These are phyloP conservation scores for Diplodia intermedia DNA, from an alignment of 2,329 filamentous ascomycete species.

Conservation along the genomic window DNA sequence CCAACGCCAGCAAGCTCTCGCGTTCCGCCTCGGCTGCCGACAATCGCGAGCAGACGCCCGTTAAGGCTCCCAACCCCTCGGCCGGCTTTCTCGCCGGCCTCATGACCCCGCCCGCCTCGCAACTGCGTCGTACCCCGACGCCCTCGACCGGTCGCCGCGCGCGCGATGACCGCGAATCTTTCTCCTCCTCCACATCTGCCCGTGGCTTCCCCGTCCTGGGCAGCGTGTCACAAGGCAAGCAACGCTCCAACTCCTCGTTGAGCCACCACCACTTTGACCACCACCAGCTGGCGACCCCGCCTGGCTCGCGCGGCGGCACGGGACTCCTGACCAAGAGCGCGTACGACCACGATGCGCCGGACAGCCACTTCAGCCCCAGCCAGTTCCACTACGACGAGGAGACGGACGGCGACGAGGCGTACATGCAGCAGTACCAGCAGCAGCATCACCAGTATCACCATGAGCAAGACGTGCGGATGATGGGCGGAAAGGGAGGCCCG, in stretches of 20 bases:
- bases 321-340: slow-evolving; percentile 59
- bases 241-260: background rate
- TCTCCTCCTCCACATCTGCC: slow-evolving; percentile 39
- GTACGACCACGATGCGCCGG: slow-evolving; percentile 67
- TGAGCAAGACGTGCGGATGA: background rate
- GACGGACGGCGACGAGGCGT: background rate
- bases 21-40: background rate
- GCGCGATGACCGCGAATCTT: slow-evolving; percentile 35
- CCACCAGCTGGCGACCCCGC: slow-evolving; percentile 35
- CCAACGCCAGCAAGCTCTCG: slow-evolving; percentile 53
- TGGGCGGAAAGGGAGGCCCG: background rate
- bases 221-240: slow-evolving; percentile 40
- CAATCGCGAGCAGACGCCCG: slow-evolving; percentile 60
- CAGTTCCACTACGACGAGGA: slow-evolving; percentile 22
- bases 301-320: slow-evolving; percentile 36
- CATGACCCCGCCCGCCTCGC: slow-evolving; percentile 86
- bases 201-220: slow-evolving; percentile 16
- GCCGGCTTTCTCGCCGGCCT: slow-evolving; percentile 76
- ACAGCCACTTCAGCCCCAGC: slow-evolving; percentile 49
- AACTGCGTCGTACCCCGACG: slow-evolving; percentile 39
- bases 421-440: background rate
- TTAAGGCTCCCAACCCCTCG: slow-evolving; percentile 55
- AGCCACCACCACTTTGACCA: slow-evolving; percentile 17
- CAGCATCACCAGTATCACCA: background rate
- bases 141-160: slow-evolving; percentile 38